A percentile compares a stretch with the other conserved stretches of the same genome.
These are phyloP conservation scores for Termitomyces sp. DNA, from an alignment of 768 basidiomycete genomes.

Conservation along the genomic window DNA sequence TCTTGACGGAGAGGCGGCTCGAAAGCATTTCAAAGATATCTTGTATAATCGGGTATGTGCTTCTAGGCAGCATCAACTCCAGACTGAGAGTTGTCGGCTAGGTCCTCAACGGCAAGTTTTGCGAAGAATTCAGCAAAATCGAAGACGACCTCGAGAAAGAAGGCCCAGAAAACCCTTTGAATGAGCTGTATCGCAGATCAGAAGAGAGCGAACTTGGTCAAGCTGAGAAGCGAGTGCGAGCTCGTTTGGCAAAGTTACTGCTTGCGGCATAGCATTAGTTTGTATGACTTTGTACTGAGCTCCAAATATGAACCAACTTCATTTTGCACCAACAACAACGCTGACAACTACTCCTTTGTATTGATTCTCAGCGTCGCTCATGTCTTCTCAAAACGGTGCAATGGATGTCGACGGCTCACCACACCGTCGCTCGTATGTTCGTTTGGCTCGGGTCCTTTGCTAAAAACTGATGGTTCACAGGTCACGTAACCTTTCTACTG, in stretches of 20 bases:
- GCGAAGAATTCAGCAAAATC: conserved; percentile 46
- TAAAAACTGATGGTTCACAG: conserved; percentile 21
- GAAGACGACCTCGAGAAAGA: conserved; percentile 54
- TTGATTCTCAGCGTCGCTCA: conserved; percentile 11
- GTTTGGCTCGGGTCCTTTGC: not conserved
- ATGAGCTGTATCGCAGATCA: conserved; percentile 43
- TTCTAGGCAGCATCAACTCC: not conserved
- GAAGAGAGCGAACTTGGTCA: conserved; percentile 49
- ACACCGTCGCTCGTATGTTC: conserved; percentile 54
- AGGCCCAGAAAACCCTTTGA: conserved; percentile 48
- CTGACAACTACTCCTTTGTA: not conserved
- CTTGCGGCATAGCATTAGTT: conserved; percentile 14
- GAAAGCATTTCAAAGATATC: conserved; percentile 53
- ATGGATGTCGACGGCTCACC: conserved; percentile 66
- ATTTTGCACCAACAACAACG: conserved; percentile 3
- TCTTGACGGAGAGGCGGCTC: conserved; percentile 44
- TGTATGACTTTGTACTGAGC: conserved; percentile 9
- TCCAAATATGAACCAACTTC: conserved; percentile 11
- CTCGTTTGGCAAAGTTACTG: conserved; percentile 34
- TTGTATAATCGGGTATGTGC: conserved; percentile 45
- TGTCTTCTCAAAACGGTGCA: conserved; percentile 46
- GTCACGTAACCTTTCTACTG: conserved; percentile 71
- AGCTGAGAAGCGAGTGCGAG: conserved; percentile 55
- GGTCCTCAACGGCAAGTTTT: conserved; percentile 59
- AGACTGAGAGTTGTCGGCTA: conserved; percentile 13